phyloP scores from a whole-genome alignment of 768 basidiomycete genomes.

The Paxillus ammoniavirescens region DNA sequence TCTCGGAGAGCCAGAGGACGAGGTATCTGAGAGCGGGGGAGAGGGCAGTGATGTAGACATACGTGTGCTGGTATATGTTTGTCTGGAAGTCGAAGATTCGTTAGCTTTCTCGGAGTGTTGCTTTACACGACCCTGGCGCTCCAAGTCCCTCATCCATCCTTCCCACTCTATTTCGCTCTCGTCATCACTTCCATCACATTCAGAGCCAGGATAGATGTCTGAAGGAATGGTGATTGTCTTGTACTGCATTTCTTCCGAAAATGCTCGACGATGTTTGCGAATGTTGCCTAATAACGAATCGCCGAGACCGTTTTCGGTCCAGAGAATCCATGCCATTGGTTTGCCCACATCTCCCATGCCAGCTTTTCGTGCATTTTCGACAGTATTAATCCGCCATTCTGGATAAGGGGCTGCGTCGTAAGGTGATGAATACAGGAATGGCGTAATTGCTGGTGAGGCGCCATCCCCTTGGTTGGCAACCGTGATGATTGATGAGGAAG shows the following conservation, averaged over 20 bases:
- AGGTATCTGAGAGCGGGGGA: conserved; percentile 27
- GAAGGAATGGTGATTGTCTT: conserved; percentile 7
- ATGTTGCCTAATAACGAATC: conserved; percentile 20
- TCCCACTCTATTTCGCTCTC: conserved; percentile 65
- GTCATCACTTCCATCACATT: conserved; percentile 39
- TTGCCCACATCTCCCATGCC: conserved; percentile 58
- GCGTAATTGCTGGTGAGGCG: conserved; percentile 17
- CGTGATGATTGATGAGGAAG: conserved; percentile 51
- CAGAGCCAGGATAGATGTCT: conserved; percentile 18
- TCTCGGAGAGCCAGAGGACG: conserved; percentile 23
- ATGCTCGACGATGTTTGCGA: conserved; percentile 21
- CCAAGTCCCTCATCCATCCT: conserved; percentile 61
- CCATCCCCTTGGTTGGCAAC: conserved; percentile 41
- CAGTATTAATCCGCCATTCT: conserved; percentile 58
- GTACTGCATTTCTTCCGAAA: conserved; percentile 24
- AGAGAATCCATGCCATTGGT: conserved; percentile 49
- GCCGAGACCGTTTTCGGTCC: conserved; percentile 27
- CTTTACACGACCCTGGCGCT: conserved; percentile 33
- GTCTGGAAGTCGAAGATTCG: neutral
- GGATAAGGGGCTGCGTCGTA: conserved; percentile 53
- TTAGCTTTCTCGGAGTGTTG: conserved; percentile 5
- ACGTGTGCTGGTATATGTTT: neutral
- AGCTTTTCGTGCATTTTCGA: conserved; percentile 51
- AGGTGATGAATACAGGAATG: conserved; percentile 28
- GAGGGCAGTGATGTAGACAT: conserved; percentile 20